A percentile compares a stretch with the other conserved stretches of the same genome.
These are phyloP conservation scores for Exophiala bonariae DNA, from an alignment of 2,329 filamentous ascomycete species.

Conservation along the genomic window DNA sequence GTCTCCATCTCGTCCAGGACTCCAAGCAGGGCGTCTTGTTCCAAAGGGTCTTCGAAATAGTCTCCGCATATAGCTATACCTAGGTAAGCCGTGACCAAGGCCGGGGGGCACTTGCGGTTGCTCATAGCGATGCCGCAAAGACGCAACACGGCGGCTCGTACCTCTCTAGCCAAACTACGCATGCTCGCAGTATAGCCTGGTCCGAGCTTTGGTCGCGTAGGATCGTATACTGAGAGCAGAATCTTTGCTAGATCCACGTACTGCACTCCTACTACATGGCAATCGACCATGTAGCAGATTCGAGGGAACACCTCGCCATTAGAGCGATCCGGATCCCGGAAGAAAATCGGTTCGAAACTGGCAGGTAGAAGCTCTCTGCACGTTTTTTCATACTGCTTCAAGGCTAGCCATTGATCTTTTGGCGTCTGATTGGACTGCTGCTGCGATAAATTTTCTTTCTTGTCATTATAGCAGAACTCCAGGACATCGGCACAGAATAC, in stretches of 20 bases:
- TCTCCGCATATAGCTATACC: constrained; percentile 37
- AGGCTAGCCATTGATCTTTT: constrained; percentile 48
- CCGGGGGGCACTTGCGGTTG: constrained; percentile 58
- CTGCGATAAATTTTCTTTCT: constrained; percentile 37
- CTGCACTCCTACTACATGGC: constrained; percentile 60
- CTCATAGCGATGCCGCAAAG: constrained; percentile 61
- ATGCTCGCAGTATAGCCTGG: constrained; percentile 24
- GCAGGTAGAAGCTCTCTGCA: constrained; percentile 35
- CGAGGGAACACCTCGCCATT: constrained; percentile 54
- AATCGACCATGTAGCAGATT: constrained; percentile 58
- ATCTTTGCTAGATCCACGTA: constrained; percentile 61
- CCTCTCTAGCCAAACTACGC: constrained; percentile 26
- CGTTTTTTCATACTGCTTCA: constrained; percentile 28
- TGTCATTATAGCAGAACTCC: constrained; percentile 58
- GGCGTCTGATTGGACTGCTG: constrained; percentile 36
- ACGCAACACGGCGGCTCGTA: constrained; percentile 46
- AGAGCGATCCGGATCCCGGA: constrained; percentile 38
- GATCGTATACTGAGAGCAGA: constrained; percentile 58
- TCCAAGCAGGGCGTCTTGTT: constrained; percentile 33
- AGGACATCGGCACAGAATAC: constrained; percentile 63
- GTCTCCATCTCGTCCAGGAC: constrained; percentile 46
- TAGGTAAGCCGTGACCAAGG: constrained; percentile 47
- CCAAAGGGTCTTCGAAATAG: constrained; percentile 30
- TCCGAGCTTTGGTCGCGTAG: constrained; percentile 53
- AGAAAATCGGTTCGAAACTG: constrained; percentile 58